A percentile compares a stretch with the other conserved stretches of the same genome.
phyloP scores from a whole-genome alignment of 257 asterid species.

The Cinchona pubescens region DNA sequence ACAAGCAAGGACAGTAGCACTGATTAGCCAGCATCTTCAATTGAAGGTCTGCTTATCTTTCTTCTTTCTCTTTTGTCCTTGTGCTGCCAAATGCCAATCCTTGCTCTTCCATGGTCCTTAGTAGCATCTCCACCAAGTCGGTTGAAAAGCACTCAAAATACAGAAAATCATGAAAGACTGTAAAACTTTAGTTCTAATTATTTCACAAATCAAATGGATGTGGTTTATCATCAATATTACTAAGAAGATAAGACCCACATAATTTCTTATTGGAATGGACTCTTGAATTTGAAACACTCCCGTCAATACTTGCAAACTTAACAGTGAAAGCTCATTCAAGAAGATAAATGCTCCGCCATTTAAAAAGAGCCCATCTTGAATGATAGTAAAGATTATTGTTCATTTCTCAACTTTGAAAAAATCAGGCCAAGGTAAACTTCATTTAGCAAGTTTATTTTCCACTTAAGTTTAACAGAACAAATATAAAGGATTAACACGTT shows the following conservation, averaged over 20 bases:
- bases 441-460: not conserved
- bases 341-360: not conserved
- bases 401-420: not conserved
- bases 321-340: not conserved
- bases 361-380: not conserved
- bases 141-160: constrained; percentile 61
- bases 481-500: not conserved
- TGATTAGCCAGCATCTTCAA: constrained; percentile 78
- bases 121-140: constrained; percentile 67
- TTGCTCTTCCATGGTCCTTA: constrained; percentile 67
- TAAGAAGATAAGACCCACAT: not conserved
- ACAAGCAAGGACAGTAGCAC: too few species aligned
- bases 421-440: not conserved
- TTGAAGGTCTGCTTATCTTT: constrained; percentile 37
- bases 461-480: not conserved
- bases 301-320: not conserved
- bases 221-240: not conserved
- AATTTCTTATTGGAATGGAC: not conserved
- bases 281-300: not conserved
- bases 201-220: not conserved
- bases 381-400: not conserved
- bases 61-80: constrained; percentile 44
- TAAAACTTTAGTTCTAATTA: not conserved
- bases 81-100: constrained; percentile 60
- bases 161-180: not conserved